These are phyloP conservation scores for Tothia fuscella DNA, from an alignment of 2,329 filamentous ascomycete species.

Conservation along the genomic window DNA sequence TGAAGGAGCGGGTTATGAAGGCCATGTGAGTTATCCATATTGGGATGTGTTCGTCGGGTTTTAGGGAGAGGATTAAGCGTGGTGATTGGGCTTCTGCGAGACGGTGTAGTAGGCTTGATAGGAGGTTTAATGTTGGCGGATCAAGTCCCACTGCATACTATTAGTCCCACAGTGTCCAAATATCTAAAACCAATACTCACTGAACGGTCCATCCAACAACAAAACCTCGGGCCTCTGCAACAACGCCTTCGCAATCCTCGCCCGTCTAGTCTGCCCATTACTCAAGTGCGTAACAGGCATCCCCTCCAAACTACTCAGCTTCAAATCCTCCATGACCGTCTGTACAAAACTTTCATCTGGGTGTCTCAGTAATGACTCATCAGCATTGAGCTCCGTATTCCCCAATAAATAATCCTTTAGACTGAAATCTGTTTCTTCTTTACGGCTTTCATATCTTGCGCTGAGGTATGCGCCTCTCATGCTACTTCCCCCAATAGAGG, in stretches of 20 bases:
- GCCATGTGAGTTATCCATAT: constrained; percentile 83
- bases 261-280: constrained; percentile 81
- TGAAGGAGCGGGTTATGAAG: constrained; percentile 55
- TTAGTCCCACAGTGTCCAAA: too few species aligned
- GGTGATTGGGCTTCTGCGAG: constrained; percentile 57
- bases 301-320: constrained; percentile 54
- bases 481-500: constrained; percentile 41
- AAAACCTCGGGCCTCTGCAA: constrained; percentile 68
- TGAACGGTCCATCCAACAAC: constrained; percentile 77
- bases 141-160: constrained; percentile 96
- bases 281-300: constrained; percentile 84
- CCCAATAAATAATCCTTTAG: constrained; percentile 70
- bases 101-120: constrained; percentile 58
- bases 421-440: constrained; percentile 80
- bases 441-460: constrained; percentile 76
- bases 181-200: too few species aligned
- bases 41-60: constrained; percentile 78
- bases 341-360: constrained; percentile 35
- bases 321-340: constrained; percentile 57
- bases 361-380: constrained; percentile 36
- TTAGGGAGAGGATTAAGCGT: constrained; percentile 61
- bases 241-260: constrained; percentile 78
- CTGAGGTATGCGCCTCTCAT: constrained; percentile 71
- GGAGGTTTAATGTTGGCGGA: constrained; percentile 59
- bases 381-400: constrained; percentile 70